Evolutionary conservation across 768 basidiomycete genomes (phyloP).

Genomic region (Lactarius indigo): DNA sequence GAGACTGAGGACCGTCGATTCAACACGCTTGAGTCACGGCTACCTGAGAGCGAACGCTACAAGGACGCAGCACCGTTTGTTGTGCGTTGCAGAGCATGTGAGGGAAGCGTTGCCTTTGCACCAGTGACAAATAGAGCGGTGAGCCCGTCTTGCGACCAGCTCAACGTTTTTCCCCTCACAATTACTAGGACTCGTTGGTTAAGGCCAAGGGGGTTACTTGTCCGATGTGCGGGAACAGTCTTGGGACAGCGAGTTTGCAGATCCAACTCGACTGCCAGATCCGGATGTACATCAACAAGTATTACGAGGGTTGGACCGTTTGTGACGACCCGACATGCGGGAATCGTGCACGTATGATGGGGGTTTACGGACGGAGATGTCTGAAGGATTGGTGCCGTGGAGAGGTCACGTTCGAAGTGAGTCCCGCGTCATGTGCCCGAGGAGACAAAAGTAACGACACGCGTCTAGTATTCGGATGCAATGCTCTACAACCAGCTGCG

Average conservation of each 20-base stretch:
- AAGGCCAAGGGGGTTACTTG: constrained; percentile 65
- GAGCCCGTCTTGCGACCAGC: constrained; percentile 20
- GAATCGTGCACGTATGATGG: constrained; percentile 87
- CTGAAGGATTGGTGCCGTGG: constrained; percentile 66
- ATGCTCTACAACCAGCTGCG: constrained; percentile 88
- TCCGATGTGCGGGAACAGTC: constrained; percentile 52
- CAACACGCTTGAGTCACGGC: constrained; percentile 80
- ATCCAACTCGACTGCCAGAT: constrained; percentile 87
- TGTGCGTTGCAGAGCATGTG: constrained; percentile 75
- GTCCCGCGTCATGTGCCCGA: constrained; percentile 27
- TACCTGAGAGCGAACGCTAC: constrained; percentile 86
- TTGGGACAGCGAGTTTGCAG: constrained; percentile 62
- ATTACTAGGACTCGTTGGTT: constrained; percentile 60
- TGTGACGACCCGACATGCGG: constrained; percentile 87
- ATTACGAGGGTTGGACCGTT: constrained; percentile 86
- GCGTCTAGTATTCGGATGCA: constrained; percentile 71
- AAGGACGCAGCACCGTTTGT: constrained; percentile 66
- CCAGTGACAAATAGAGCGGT: constrained; percentile 61
- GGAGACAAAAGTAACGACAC: constrained; percentile 11
- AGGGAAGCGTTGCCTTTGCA: constrained; percentile 52
- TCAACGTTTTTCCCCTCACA: background rate
- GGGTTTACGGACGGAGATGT: constrained; percentile 86
- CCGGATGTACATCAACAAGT: constrained; percentile 66
- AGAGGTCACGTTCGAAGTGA: constrained; percentile 69
- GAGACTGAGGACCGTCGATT: constrained; percentile 63